Evolutionary conservation across 495 filamentous ascomycete genomes (phyloP).

Genomic region (Penicillium flavigenum): DNA sequence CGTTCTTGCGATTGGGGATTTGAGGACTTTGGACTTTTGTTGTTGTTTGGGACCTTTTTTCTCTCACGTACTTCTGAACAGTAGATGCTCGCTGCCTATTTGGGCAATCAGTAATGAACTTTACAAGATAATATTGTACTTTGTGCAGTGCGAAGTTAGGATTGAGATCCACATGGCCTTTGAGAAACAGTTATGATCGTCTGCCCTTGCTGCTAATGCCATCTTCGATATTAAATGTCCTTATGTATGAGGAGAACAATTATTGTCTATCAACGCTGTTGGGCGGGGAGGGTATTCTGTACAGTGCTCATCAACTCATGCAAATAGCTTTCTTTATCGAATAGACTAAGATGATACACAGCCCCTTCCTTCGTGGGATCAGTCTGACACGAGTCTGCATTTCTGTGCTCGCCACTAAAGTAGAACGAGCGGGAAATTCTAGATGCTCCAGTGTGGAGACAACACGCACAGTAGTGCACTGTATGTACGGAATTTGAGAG

Average conservation of each 20-base stretch:
- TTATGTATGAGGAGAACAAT: constrained; percentile 16
- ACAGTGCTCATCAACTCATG: not conserved
- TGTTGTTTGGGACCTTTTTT: not conserved
- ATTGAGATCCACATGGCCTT: constrained; percentile 1
- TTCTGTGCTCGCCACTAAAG: constrained; percentile 10
- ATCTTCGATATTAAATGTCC: constrained; percentile 7
- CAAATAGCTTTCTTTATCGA: not conserved
- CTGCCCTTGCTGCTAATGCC: constrained; percentile 21
- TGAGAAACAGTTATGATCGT: constrained; percentile 7
- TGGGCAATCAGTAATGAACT: not conserved
- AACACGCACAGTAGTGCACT: constrained; percentile 15
- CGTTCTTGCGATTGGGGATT: not conserved
- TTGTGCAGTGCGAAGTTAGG: not conserved
- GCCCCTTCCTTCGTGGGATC: constrained; percentile 10
- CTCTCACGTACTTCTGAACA: constrained; percentile 8
- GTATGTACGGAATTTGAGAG: constrained; percentile 1
- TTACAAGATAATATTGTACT: not conserved
- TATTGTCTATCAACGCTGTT: constrained; percentile 12
- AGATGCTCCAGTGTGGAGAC: not conserved
- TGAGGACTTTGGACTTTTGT: not conserved
- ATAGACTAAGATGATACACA: not conserved
- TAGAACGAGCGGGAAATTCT: not conserved
- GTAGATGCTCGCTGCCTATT: not conserved
- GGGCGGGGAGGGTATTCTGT: not conserved
- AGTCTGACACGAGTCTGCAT: constrained; percentile 18